A percentile compares a stretch with the other conserved stretches of the same genome.
Evolutionary conservation across 129 eudicot genomes (phyloP).

Genomic region (Gnaphalium uliginosum): DNA sequence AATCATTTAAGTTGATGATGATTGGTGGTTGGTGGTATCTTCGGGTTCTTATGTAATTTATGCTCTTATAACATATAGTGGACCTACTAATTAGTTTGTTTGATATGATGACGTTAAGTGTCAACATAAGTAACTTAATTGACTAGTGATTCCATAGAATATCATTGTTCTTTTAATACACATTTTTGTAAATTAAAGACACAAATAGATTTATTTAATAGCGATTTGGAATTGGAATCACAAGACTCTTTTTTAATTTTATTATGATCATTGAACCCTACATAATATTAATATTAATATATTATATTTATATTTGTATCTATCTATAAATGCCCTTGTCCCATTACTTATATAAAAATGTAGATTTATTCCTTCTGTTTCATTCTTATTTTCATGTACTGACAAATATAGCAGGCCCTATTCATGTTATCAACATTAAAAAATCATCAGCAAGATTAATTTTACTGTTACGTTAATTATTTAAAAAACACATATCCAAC

Average conservation of each 20-base stretch:
- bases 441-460: neutral
- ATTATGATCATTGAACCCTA: too few species aligned
- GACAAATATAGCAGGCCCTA: neutral
- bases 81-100: neutral
- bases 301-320: too few species aligned
- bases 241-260: neutral
- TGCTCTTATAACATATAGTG: neutral
- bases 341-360: neutral
- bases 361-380: conserved; percentile 3
- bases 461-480: too few species aligned
- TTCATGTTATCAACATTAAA: neutral
- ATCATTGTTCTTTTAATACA: neutral
- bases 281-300: too few species aligned
- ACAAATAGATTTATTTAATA: neutral
- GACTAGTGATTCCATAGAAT: neutral
- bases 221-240: neutral
- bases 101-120: conserved; percentile 3
- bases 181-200: neutral
- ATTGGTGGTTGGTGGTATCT: neutral
- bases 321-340: neutral
- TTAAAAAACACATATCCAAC: too few species aligned
- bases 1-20: neutral
- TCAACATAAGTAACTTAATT: neutral
- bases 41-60: neutral
- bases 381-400: conserved; percentile 3